Percentiles rank a stretch among this genome's conserved stretches.
phyloP scores from a whole-genome alignment of 371 early-diverging fungal genomes.

The Apophysomyces variabilis region DNA sequence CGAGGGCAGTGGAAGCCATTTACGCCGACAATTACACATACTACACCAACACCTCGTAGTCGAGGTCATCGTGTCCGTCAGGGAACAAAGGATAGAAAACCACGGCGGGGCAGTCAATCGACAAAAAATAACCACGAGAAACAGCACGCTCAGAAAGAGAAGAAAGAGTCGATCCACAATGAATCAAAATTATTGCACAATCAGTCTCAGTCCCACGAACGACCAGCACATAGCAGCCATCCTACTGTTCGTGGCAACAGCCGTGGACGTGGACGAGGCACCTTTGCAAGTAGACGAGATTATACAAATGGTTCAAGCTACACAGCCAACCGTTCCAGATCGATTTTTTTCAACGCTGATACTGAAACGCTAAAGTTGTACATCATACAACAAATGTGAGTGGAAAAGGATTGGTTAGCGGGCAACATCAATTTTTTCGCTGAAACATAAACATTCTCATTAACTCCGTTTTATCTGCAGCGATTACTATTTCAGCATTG shows the following conservation, averaged over 20 bases:
- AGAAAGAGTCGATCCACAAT: constrained; percentile 14
- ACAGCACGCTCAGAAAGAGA: constrained; percentile 15
- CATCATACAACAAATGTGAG: constrained; percentile 57
- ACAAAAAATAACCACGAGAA: constrained; percentile 6
- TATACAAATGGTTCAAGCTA: constrained; percentile 10
- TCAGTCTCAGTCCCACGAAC: not conserved
- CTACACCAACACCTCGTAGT: constrained; percentile 40
- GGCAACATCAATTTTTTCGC: not conserved
- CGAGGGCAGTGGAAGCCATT: constrained; percentile 55
- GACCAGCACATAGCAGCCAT: not conserved
- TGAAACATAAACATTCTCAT: not conserved
- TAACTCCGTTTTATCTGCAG: constrained; percentile 19
- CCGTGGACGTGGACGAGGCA: constrained; percentile 31
- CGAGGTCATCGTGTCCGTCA: constrained; percentile 15
- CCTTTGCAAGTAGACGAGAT: constrained; percentile 20
- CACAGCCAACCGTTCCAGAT: constrained; percentile 25
- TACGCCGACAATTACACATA: constrained; percentile 56
- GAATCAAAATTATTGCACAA: not conserved
- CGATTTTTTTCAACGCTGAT: constrained; percentile 38
- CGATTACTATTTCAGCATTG: constrained; percentile 91
- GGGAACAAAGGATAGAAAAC: constrained; percentile 11
- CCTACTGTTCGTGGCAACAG: constrained; percentile 29
- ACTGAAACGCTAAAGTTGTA: constrained; percentile 49
- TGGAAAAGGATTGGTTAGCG: not conserved
- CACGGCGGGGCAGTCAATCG: constrained; percentile 14